Evolutionary conservation across 106 monocot genomes (phyloP), one percentile per base, ranked within the genome.

Genomic region (Narthecium ossifragum): DNA sequence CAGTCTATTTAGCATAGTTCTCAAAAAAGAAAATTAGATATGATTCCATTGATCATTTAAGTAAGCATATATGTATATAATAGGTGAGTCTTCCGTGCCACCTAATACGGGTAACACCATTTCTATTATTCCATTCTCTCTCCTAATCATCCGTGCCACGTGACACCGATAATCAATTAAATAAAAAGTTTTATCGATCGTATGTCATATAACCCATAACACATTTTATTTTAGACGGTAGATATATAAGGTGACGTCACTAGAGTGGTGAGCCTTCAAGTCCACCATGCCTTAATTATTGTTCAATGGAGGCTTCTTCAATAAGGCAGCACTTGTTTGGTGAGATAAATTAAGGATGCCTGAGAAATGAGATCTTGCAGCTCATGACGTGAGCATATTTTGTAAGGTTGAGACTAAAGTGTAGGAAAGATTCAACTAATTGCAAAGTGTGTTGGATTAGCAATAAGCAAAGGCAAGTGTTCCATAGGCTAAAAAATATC

Each of bases 331-430:
- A n/a, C n/a, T n/a, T n/a, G n/a, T n/a, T n/a, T n/a, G n/a, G n/a
- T n/a, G n/a, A n/a, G n/a, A 60, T 55, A 55, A 15, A 66, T 12
- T 28, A 32, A 40, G 8, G 14, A 26, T 57, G 32, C 33, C 27
- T 67, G 20, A 46, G 41, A 47, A 31, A 71, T 33, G 53, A 62
- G 47, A 71, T 71, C 32, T 10, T 54, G 46, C 0, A 27, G 4
- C 26, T 62, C 34, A 40, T 31, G 53, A 10, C 18, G 46, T 33
- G 14, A 8, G 10, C 33, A n/a, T n/a, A n/a, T n/a, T n/a, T 34
- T 33, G 8, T 17, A 1, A 4, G 21, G 5, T n/a, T 31, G 56
- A 34, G 31, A 2, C 34, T 56, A 56, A 56, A 56, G n/a, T 56
- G 8, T 14, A n/a, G 5, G 56, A 6, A 56, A 56, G 21, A 22